phyloP scores from a whole-genome alignment of 2,329 filamentous ascomycete species.

The Exophiala viscosa region DNA sequence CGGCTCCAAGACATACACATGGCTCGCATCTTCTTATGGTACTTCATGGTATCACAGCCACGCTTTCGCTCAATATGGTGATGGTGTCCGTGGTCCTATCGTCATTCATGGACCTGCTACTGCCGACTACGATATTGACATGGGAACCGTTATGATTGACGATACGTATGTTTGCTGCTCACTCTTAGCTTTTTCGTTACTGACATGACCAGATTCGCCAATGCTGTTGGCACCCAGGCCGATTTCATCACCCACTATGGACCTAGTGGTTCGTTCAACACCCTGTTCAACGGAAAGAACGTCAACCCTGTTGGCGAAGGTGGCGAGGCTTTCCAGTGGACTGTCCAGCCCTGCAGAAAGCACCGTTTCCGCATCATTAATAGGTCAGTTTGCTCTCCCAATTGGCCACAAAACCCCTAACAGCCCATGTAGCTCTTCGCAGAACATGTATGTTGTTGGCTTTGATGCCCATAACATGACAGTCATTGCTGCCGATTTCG shows the following conservation, averaged over 20 bases:
- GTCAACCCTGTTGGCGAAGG: constrained; percentile 19
- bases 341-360: constrained; percentile 32
- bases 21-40: constrained; percentile 53
- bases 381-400: constrained; percentile 11
- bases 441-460: constrained; percentile 51
- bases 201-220: constrained; percentile 29
- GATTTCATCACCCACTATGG: constrained; percentile 23
- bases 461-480: constrained; percentile 54
- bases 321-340: constrained; percentile 24
- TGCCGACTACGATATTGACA: constrained; percentile 27
- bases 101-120: constrained; percentile 29
- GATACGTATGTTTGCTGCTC: constrained; percentile 16
- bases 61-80: constrained; percentile 39
- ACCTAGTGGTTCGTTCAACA: constrained; percentile 25
- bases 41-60: constrained; percentile 61
- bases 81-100: constrained; percentile 28
- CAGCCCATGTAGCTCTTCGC: constrained; percentile 36
- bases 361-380: constrained; percentile 37
- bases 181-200: neutral
- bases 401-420: neutral
- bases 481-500: constrained; percentile 37
- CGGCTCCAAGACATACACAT: constrained; percentile 55
- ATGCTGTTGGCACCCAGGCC: constrained; percentile 15
- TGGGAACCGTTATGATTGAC: constrained; percentile 28
- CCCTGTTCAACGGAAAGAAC: constrained; percentile 29